These are phyloP conservation scores for Alternaria brassicae DNA, from an alignment of 2,329 filamentous ascomycete species.

Conservation along the genomic window DNA sequence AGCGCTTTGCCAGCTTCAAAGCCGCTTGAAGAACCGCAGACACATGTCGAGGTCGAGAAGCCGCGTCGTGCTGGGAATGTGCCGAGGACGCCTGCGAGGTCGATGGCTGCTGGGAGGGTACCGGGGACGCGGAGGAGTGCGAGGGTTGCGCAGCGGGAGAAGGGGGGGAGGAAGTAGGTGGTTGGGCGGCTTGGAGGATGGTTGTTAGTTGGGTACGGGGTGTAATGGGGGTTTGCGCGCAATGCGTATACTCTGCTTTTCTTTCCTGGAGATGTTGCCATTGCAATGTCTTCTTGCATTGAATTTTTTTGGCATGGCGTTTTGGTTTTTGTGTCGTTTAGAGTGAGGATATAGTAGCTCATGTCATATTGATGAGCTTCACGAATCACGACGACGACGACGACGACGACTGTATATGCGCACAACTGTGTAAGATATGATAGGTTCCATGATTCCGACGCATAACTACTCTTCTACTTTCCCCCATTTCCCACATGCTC, in stretches of 20 bases:
- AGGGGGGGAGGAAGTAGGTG: background rate
- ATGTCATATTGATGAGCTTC: background rate
- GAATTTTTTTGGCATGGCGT: background rate
- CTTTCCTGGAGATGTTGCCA: background rate
- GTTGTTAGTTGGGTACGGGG: too few relatives aligned
- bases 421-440: background rate
- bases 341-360: background rate
- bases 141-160: background rate
- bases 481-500: conserved; percentile 11
- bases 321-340: background rate
- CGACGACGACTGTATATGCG: background rate
- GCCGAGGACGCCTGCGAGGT: background rate
- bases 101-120: background rate
- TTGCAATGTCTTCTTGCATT: background rate
- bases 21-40: background rate
- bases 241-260: background rate
- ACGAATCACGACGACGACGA: background rate
- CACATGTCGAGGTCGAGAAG: background rate
- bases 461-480: background rate
- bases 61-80: background rate
- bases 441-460: background rate
- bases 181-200: too few relatives aligned
- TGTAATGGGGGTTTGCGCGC: background rate
- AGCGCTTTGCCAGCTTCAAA: background rate
- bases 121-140: background rate